Evolutionary conservation across 2,329 filamentous ascomycete genomes (phyloP), one percentile per base, ranked within the genome.

Genomic region (Trichoderma koningiopsis): DNA sequence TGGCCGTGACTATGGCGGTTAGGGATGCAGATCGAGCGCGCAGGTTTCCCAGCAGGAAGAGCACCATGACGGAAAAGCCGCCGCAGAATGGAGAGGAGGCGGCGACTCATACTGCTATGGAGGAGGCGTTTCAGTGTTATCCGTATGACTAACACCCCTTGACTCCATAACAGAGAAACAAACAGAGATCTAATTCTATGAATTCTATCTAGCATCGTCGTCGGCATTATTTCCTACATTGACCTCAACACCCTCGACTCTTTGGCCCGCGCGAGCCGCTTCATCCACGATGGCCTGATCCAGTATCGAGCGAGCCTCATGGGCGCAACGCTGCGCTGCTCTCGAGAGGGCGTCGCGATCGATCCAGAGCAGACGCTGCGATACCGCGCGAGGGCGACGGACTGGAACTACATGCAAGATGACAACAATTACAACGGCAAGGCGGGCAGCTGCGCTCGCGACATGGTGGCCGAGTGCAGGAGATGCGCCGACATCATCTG

Each of bases 181-280:
- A n/a, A 19, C 16, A 33, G 3, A 33, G 33, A 37, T n/a, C 63
- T 67, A 52, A 67, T 40, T 5, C 5, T 4, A 31, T 70, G 22
- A 29, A 53, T 70, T 13, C 33, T 24, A 40, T 68, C n/a, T 82
- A 97, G 94, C 75, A 88, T 97, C 77, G 89, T 92, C 74, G 88
- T 89, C 72, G 87, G 91, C 74, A 87, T 97, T 73, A 91, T 92
- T 60, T 87, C 88, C 37, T 87, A 88, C 74, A 88, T 97, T 77
- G 95, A 98, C 78, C 87, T 97, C 62, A 97, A 95, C 79, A 91
- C 92, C 16, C 87, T 97, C 75, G 91, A 97, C 79, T 89, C 91
- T 72, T 88, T 98, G 24, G 92, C 94, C 63, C 88, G 88, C 67
- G 94, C 93, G 68, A 97, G 93, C 78, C 92, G 91, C 63, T 89